Evolutionary conservation across 2,329 filamentous ascomycete species (phyloP), one percentile per base, ranked within the genome.

Genomic region (Tolypocladium endophyticum): DNA sequence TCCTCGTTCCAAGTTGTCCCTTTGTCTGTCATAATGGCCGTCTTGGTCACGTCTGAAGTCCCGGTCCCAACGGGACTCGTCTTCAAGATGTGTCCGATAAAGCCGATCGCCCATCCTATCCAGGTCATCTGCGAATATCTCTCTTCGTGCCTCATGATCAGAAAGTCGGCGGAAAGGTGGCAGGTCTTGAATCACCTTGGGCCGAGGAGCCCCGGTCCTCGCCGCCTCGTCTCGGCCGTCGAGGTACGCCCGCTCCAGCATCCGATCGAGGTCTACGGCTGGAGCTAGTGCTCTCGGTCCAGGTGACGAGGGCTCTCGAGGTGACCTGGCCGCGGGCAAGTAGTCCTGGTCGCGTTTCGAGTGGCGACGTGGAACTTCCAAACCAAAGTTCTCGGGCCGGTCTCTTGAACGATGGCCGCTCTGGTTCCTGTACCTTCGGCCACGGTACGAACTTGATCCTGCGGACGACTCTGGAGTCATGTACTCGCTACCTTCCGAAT

Each of bases 381-480:
- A 41, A 6, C 66, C 64, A 52, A 63, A 64, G 20, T 60, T 28
- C 58, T 64, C 63, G n/a, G 61, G 62, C 4, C 62, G 60, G 38
- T 57, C 58, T 6, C 55, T 55, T n/a, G 58, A 59, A 8, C 62
- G 62, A 25, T 57, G 58, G 18, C 60, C 63, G 39, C 57, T 62
- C 4, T 38, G 56, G 30, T 60, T 66, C 23, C 58, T 59, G 33
- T 55, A 58, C 23, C 62, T 62, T 11, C 23, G 39, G 20, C 20
- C 53, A 18, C 52, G 62, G 47, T 61, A 57, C n/a, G 55, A 41
- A 43, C 58, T 57, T 11, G 61, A 64, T 16, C 60, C 58, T 14
- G 62, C 36, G 5, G 68, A 68, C 2, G 67, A 66, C 14, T 56
- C 54, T 7, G 63, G 62, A 1, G 67, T 69, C n/a, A 54, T 60